Percentiles rank a stretch among this genome's conserved stretches.
phyloP scores from a whole-genome alignment of 352 stramenopile genomes.

The Pythium insidiosum region DNA sequence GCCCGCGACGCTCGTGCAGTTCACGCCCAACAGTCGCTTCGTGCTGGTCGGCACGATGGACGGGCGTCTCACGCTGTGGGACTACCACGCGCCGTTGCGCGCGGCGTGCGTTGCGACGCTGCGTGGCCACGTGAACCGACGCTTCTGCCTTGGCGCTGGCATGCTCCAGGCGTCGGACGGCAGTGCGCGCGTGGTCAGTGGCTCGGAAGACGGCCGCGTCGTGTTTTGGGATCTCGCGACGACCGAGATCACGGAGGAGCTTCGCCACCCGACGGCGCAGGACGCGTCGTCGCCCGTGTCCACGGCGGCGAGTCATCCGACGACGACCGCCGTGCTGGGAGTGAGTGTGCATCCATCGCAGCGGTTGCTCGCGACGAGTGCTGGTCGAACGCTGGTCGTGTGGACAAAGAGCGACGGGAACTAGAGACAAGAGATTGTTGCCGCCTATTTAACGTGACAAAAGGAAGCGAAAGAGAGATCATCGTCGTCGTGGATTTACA shows the following conservation, averaged over 20 bases:
- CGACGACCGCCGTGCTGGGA: constrained; percentile 12
- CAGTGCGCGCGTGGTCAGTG: constrained; percentile 69
- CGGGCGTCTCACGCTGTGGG: constrained; percentile 87
- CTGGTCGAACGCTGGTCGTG: constrained; percentile 8
- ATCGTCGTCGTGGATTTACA: too few species aligned
- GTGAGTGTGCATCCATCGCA: constrained; percentile 17
- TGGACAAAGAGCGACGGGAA: constrained; percentile 3
- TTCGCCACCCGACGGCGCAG: background rate
- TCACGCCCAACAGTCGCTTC: constrained; percentile 93
- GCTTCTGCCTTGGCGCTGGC: constrained; percentile 82
- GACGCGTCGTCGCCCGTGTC: too few species aligned
- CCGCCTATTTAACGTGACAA: too few species aligned
- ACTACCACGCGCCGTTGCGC: constrained; percentile 50
- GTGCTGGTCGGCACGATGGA: constrained; percentile 91
- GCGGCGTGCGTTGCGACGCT: constrained; percentile 61
- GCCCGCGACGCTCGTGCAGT: constrained; percentile 77
- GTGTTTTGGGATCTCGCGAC: constrained; percentile 91
- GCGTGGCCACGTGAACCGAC: constrained; percentile 65
- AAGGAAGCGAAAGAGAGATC: too few species aligned
- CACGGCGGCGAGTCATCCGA: too few species aligned
- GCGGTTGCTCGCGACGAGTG: constrained; percentile 6
- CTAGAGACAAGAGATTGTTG: background rate
- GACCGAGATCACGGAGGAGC: constrained; percentile 36
- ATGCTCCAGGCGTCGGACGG: constrained; percentile 76
- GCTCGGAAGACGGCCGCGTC: constrained; percentile 89